These are phyloP conservation scores for Jaltomata sinuosa DNA, from an alignment of 257 asterid species.

Conservation along the genomic window DNA sequence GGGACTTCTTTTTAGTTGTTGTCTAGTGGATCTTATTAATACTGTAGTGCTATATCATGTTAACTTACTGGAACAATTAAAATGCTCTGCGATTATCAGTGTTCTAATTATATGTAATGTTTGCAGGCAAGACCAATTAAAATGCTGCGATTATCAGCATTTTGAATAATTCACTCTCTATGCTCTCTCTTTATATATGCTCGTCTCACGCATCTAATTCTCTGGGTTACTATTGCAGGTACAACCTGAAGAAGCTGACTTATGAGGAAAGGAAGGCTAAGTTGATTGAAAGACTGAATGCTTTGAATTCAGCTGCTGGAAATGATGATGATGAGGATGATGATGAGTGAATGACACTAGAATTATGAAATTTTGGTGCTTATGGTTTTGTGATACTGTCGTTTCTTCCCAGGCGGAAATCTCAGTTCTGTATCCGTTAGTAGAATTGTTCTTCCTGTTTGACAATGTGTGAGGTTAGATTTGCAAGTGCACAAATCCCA, in stretches of 20 bases:
- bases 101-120: neutral
- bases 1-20: neutral
- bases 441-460: neutral
- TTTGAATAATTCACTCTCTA: neutral
- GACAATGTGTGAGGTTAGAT: neutral
- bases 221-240: conserved; percentile 24
- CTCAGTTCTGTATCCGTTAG: neutral
- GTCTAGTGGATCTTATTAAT: neutral
- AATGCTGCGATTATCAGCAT: neutral
- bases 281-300: conserved; percentile 66
- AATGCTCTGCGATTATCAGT: neutral
- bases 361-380: neutral
- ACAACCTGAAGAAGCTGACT: conserved; percentile 64
- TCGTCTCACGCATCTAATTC: neutral
- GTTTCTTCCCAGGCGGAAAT: neutral
- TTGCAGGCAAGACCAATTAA: neutral
- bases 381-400: conserved; percentile 5
- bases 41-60: neutral
- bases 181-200: neutral
- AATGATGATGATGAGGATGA: conserved; percentile 38
- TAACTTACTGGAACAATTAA: neutral
- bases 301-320: conserved; percentile 54
- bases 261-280: conserved; percentile 57
- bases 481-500: neutral
- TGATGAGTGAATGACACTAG: conserved; percentile 28